phyloP scores from a whole-genome alignment of 148 eudicot species.

The Bassia scoparia region DNA sequence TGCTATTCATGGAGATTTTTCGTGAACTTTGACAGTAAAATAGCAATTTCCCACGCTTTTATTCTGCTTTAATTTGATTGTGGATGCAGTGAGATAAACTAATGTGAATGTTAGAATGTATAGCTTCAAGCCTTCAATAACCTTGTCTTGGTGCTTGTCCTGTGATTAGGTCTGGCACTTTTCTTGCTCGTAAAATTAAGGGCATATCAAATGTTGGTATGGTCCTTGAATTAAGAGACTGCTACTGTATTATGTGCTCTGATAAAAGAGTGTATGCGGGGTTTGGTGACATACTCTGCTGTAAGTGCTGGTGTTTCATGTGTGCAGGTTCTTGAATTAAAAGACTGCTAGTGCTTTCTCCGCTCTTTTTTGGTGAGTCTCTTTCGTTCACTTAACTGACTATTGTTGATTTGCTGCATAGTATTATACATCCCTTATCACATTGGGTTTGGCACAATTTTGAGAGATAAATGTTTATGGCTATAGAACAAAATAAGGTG shows the following conservation, averaged over 20 bases:
- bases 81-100: background rate
- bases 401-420: background rate
- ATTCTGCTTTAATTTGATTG: background rate
- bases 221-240: conserved; percentile 16
- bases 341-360: too few species aligned
- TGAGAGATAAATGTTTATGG: too few species aligned
- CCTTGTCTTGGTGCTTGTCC: background rate
- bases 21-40: too few species aligned
- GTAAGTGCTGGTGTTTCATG: background rate
- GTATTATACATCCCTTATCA: background rate
- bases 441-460: too few species aligned
- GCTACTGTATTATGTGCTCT: background rate
- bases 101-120: background rate
- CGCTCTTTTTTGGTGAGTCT: conserved; percentile 8
- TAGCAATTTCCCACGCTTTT: too few species aligned
- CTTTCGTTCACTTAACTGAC: background rate
- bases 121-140: background rate
- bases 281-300: background rate
- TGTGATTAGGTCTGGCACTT: conserved; percentile 45
- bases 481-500: too few species aligned
- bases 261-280: background rate
- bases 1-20: too few species aligned
- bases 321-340: background rate
- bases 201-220: conserved; percentile 45
- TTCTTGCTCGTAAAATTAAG: conserved; percentile 52